These are phyloP conservation scores for Epichloe brachyelytri DNA, from an alignment of 2,329 filamentous ascomycete genomes.

Conservation along the genomic window DNA sequence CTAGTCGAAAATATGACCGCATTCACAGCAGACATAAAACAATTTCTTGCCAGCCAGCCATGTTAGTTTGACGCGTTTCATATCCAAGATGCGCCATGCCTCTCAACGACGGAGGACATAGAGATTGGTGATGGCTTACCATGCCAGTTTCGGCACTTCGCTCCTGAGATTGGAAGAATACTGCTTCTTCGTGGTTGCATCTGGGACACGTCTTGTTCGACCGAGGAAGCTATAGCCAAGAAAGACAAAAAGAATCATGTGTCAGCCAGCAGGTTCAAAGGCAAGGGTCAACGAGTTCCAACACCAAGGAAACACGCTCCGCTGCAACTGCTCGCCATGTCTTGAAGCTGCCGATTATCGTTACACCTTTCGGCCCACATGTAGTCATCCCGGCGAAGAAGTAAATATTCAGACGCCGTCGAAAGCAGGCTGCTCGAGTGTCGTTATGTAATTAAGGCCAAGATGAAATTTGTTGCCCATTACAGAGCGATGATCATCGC, in stretches of 20 bases:
- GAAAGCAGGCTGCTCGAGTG: neutral
- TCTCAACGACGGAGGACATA: neutral
- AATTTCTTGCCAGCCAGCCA: slow-evolving; percentile 51
- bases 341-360: neutral
- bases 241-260: slow-evolving; percentile 13
- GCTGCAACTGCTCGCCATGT: slow-evolving; percentile 6
- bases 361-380: neutral
- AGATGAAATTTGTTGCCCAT: neutral
- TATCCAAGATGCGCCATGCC: neutral
- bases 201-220: slow-evolving; percentile 74
- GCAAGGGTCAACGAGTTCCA: slow-evolving; percentile 13
- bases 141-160: slow-evolving; percentile 95
- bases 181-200: slow-evolving; percentile 79
- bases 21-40: slow-evolving; percentile 88
- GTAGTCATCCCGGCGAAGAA: neutral
- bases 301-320: slow-evolving; percentile 11
- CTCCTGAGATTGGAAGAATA: slow-evolving; percentile 98
- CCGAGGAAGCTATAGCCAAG: slow-evolving; percentile 64
- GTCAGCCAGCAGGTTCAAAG: slow-evolving; percentile 30
- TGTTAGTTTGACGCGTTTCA: slow-evolving; percentile 7
- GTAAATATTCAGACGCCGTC: neutral
- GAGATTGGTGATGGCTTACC: slow-evolving; percentile 43
- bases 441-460: neutral
- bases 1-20: slow-evolving; percentile 71
- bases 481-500: slow-evolving; percentile 8